A percentile compares a stretch with the other conserved stretches of the same genome.
These are phyloP conservation scores for Cordyceps militaris DNA, from an alignment of 2,329 filamentous ascomycete genomes.

Conservation along the genomic window DNA sequence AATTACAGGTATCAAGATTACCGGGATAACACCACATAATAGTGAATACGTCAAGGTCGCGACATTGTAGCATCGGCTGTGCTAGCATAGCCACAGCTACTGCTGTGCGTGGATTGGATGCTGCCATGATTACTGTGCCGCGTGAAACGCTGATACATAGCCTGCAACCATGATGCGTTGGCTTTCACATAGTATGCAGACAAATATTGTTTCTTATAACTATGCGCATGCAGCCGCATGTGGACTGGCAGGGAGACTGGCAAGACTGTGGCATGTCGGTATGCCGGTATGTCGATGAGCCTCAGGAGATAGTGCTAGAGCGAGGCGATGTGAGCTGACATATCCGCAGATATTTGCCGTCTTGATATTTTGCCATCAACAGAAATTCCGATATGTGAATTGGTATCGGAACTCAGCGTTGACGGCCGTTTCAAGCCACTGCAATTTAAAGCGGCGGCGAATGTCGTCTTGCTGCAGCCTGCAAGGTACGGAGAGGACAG, in stretches of 20 bases:
- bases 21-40: too few species aligned
- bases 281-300: too few species aligned
- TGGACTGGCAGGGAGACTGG: background rate
- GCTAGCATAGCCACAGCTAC: background rate
- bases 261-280: too few species aligned
- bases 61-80: background rate
- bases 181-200: background rate
- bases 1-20: too few species aligned
- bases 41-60: background rate
- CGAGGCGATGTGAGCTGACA: background rate
- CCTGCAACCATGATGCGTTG: background rate
- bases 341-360: background rate
- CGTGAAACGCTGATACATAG: background rate
- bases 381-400: background rate
- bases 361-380: background rate
- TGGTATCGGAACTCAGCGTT: background rate
- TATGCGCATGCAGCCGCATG: too few species aligned
- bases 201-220: background rate
- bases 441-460: background rate
- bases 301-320: too few species aligned
- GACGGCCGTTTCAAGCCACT: conserved; percentile 1
- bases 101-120: background rate
- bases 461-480: background rate
- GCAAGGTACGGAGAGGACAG: background rate
- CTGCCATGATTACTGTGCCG: background rate